These are phyloP conservation scores for Moesziomyces globuligerus DNA, from an alignment of 1,284 basidiomycete genomes.

Conservation along the genomic window DNA sequence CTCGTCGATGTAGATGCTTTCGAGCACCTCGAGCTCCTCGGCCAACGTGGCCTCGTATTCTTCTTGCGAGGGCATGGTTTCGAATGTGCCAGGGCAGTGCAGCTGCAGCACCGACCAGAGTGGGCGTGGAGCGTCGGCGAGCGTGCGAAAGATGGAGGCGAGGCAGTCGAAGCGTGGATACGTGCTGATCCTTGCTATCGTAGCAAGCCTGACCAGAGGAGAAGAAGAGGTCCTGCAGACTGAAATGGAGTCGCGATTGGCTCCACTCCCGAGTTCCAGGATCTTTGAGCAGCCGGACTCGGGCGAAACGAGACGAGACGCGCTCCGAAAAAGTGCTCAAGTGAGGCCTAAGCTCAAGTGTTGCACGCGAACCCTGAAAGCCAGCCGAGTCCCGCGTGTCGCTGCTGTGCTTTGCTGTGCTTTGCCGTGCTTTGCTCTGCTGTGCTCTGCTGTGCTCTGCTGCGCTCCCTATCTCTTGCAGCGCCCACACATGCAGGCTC, in stretches of 20 bases:
- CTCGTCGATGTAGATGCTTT: conserved; percentile 94
- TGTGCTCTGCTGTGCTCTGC: background rate
- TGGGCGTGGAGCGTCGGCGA: background rate
- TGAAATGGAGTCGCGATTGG: too few relatives aligned
- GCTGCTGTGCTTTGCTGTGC: conserved; percentile 2
- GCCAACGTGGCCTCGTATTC: conserved; percentile 70
- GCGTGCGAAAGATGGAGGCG: background rate
- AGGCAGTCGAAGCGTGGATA: too few relatives aligned
- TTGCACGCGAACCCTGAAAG: conserved; percentile 15
- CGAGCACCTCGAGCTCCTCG: conserved; percentile 93
- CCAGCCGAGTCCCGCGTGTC: conserved; percentile 18
- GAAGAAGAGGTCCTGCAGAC: background rate
- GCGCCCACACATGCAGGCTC: background rate
- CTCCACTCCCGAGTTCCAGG: conserved; percentile 35
- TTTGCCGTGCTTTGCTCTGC: conserved; percentile 6
- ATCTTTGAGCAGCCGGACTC: conserved; percentile 10
- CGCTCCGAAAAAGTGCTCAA: background rate
- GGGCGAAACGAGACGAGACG: conserved; percentile 13
- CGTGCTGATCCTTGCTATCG: background rate
- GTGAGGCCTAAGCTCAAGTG: background rate
- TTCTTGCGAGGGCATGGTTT: conserved; percentile 54
- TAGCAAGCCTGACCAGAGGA: too few relatives aligned
- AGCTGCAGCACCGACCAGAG: background rate
- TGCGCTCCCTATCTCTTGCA: background rate
- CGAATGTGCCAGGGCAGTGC: background rate